Evolutionary conservation across 768 basidiomycete genomes (phyloP), one percentile per base, ranked within the genome.

Genomic region (Pleurotus eryngii): DNA sequence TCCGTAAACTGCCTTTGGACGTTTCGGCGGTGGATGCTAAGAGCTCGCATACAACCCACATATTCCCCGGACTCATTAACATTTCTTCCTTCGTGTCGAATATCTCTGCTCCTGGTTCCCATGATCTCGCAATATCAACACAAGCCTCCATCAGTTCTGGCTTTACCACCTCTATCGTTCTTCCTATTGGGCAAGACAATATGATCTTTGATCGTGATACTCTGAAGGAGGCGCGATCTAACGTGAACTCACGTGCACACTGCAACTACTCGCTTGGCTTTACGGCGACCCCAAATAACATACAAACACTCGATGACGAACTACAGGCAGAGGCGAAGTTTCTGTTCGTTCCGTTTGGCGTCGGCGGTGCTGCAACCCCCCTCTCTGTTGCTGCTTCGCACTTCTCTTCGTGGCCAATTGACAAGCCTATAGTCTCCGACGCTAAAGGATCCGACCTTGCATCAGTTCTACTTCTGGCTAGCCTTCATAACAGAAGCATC

Each of bases 381-480:
- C 76, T 97, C 53, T 82, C 92, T 15, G 80, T 81, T 9, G 83
- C 95, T 49, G 92, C 95, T 1, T 80, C 84, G 9, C 92, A 97
- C 70, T 97, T 99, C 68, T 80, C 90, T 5, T 79, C 88, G 1
- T 98, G 97, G 96, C 89, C 95, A 0, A 63, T 73, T 3, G 92
- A 97, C 64, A 96, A 94, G 74, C 88, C 88, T n/a, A 92, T 99
- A 66, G 79, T 98, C 55, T 95, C 96, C 3, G 89, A 98, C 67
- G 96, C 97, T 18, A 88, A 89, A 67, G 89, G 92, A 11, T 88
- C 94, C 2, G 90, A 95, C 62, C 83, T 98, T 9, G 96, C 97
- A 1, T 97, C 96, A 0, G 82, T 98, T 38, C 82, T 99, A 30
- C 81, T 99, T 24, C 75, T 98, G 47, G 95, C 96, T n/a, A 95